Base-by-base conservation (phyloP, 805 yeast species). In the Saturnispora silvae region DNA sequence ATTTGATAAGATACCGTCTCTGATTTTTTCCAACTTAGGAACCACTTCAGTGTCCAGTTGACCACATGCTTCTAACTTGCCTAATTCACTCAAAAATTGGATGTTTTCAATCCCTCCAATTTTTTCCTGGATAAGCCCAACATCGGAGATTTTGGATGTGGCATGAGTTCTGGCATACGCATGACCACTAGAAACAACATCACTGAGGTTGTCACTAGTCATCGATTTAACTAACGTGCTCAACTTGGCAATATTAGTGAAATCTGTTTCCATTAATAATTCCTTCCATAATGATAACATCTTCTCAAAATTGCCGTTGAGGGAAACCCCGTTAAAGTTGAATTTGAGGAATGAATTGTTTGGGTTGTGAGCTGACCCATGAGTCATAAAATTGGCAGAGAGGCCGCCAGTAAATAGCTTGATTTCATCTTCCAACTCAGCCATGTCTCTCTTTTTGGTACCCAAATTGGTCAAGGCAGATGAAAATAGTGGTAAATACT, bases 111-210 rank as follows among this genome's bases (percentile, higher is more conserved):
- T 63, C n/a, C 97, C 97, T 25, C 68, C 59, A 13, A 86, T 56
- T 8, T 62, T 50, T 49, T 89, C 94, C 37, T 65, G 65, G 15
- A 86, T 65, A 4, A 75, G 66, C 37, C 73, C 74, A 15, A 75
- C 65, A 1, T 70, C 61, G 2, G 85, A 75, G 3, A 85, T 57
- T 20, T 71, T 67, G 0, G 95, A 69, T 18, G 73, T 64, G 2
- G 94, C 77, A 48, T 64, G 71, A 4, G 75, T 65, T 46, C 75
- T 69, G 3, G 97, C 95, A 58, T 71, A 87, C 2, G 78, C 63
- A 53, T 92, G 96, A 1, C 98, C 98, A 39, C 81, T 65, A 40
- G 87, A 92, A 8, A 95, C 87, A 35, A 92, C 75, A 5, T 71
- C 65, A 49, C 87, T 77, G 40, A 84, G 63, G 50, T 83, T 82